These are phyloP conservation scores for Ophiostoma sp. DNA, from an alignment of 2,329 filamentous ascomycete genomes.

Conservation along the genomic window DNA sequence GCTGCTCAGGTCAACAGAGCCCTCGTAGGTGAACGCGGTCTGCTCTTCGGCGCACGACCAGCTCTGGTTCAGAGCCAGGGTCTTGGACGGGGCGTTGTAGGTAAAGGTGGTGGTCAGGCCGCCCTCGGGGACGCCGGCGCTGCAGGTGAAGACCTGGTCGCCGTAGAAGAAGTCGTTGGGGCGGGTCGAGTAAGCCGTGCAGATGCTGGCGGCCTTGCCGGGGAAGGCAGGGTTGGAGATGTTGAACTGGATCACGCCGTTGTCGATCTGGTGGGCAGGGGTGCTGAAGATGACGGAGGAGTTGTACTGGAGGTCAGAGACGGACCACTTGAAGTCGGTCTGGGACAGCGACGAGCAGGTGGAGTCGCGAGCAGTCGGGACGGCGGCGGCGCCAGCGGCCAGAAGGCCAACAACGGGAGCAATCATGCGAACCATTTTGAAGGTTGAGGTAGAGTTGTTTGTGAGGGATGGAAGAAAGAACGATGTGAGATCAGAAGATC, in stretches of 20 bases:
- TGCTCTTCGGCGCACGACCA: slow-evolving; percentile 44
- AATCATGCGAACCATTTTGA: slow-evolving; percentile 20
- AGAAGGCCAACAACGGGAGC: slow-evolving; percentile 15
- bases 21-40: slow-evolving; percentile 34
- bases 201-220: slow-evolving; percentile 32
- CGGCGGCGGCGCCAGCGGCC: slow-evolving; percentile 17
- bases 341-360: slow-evolving; percentile 34
- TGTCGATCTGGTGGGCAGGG: slow-evolving; percentile 47
- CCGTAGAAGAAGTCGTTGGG: slow-evolving; percentile 49
- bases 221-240: slow-evolving; percentile 43
- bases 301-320: slow-evolving; percentile 45
- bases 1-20: slow-evolving; percentile 31
- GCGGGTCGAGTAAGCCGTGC: slow-evolving; percentile 39
- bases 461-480: not conserved
- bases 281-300: slow-evolving; percentile 46
- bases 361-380: slow-evolving; percentile 12
- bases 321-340: slow-evolving; percentile 37
- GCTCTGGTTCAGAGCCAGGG: slow-evolving; percentile 43
- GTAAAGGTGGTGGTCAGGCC: slow-evolving; percentile 38
- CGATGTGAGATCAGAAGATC: not conserved
- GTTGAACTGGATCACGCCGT: slow-evolving; percentile 45
- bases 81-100: slow-evolving; percentile 36
- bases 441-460: slow-evolving; percentile 3
- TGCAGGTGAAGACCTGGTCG: slow-evolving; percentile 41
- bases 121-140: slow-evolving; percentile 23